A percentile compares a stretch with the other conserved stretches of the same genome.
Conservation (phyloP, 805 yeast species). For the Teunomyces aglyptinius region DNA sequence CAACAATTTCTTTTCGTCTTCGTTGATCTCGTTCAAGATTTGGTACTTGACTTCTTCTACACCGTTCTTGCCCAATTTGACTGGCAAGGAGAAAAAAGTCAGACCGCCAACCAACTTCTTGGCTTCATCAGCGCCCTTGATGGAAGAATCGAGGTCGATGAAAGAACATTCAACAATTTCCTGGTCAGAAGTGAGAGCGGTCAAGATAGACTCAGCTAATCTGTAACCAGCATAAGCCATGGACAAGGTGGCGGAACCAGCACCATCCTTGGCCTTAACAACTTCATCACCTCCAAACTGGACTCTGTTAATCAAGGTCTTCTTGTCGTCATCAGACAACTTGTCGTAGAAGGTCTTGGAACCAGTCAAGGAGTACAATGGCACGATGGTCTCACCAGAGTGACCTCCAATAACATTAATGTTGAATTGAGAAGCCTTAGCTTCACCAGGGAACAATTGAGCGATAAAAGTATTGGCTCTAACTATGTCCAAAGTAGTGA, state of each 20-base stretch:
- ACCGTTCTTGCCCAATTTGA: conserved; percentile 53
- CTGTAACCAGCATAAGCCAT: conserved; percentile 94
- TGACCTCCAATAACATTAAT: conserved; percentile 91
- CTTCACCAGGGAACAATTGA: conserved; percentile 44
- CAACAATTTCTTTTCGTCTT: conserved; percentile 55
- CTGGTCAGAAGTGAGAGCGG: conserved; percentile 24
- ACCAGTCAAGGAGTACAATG: conserved; percentile 58
- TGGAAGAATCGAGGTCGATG: conserved; percentile 48
- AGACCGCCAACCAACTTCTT: conserved; percentile 41
- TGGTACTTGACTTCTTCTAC: conserved; percentile 54
- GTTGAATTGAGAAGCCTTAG: conserved; percentile 51
- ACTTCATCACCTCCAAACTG: conserved; percentile 91
- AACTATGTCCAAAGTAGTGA: conserved; percentile 83
- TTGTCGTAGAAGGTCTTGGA: conserved; percentile 34
- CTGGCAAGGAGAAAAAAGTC: conserved; percentile 64
- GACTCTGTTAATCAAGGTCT: conserved; percentile 42
- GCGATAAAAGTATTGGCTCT: conserved; percentile 82
- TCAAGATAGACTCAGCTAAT: conserved; percentile 57
- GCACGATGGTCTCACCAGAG: conserved; percentile 93
- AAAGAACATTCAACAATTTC: conserved; percentile 49
- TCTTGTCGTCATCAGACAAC: conserved; percentile 31
- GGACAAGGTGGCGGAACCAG: conserved; percentile 91
- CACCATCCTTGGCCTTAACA: conserved; percentile 91
- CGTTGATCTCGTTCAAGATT: conserved; percentile 48
- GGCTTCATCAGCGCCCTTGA: conserved; percentile 53